A percentile compares a stretch with the other conserved stretches of the same genome.
Conservation (phyloP, 768 basidiomycete species). For the Gyrodon lividus region DNA sequence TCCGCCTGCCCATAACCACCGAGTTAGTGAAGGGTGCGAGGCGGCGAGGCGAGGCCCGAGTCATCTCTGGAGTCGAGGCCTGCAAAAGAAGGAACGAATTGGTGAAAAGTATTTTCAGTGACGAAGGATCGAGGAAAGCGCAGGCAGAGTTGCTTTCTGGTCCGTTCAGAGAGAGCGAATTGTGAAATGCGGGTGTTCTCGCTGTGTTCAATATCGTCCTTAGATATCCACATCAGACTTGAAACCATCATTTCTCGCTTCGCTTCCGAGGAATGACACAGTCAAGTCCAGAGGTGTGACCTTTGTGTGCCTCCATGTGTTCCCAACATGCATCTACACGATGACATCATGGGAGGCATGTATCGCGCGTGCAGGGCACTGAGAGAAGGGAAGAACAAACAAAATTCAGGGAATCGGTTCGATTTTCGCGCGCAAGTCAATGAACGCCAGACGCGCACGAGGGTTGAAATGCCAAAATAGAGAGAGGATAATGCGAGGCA, state of each 20-base stretch:
- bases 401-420: no score
- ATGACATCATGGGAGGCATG: no score
- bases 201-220: no score
- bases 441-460: background rate
- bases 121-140: background rate
- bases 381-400: no score
- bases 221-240: no score
- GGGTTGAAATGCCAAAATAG: constrained; percentile 11
- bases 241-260: no score
- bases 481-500: constrained; percentile 9
- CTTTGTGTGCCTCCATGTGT: no score
- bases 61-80: constrained; percentile 31
- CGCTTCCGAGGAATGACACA: no score
- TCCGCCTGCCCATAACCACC: constrained; percentile 37
- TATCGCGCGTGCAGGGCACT: no score
- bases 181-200: background rate
- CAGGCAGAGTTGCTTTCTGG: background rate
- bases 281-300: no score
- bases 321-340: no score
- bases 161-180: constrained; percentile 7
- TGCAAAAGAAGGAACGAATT: constrained; percentile 31
- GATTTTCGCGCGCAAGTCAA: background rate
- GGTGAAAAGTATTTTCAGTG: constrained; percentile 3
- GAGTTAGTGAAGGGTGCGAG: constrained; percentile 37
- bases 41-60: constrained; percentile 34